Evolutionary conservation across 2,329 filamentous ascomycete genomes (phyloP).

Genomic region (Hypoxylon sp.): DNA sequence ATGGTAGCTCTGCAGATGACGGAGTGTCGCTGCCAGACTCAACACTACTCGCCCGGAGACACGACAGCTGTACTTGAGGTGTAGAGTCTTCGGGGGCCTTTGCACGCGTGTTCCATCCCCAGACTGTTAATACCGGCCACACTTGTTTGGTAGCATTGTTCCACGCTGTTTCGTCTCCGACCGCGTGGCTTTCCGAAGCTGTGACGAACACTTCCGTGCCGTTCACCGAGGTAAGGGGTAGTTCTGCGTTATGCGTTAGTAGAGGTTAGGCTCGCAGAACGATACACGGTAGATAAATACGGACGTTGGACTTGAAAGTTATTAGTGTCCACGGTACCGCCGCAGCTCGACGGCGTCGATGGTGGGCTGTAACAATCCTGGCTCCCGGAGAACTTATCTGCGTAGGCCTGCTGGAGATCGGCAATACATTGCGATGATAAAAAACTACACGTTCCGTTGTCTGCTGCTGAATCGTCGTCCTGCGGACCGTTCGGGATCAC

Average conservation of each 20-base stretch:
- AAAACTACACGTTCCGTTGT: conserved; percentile 38
- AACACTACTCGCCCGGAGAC: conserved; percentile 38
- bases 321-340: conserved; percentile 37
- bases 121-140: conserved; percentile 46
- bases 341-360: conserved; percentile 45
- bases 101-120: conserved; percentile 48
- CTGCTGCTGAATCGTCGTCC: conserved; percentile 28
- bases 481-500: conserved; percentile 42
- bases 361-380: conserved; percentile 47
- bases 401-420: conserved; percentile 46
- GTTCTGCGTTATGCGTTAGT: conserved; percentile 35
- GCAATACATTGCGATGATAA: conserved; percentile 43
- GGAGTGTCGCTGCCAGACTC: conserved; percentile 27
- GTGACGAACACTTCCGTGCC: conserved; percentile 47
- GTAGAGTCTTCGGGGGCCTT: conserved; percentile 32
- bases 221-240: conserved; percentile 41
- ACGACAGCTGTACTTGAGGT: conserved; percentile 44
- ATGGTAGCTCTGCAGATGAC: conserved; percentile 10
- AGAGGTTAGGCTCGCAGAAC: background rate
- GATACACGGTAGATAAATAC: conserved; percentile 7
- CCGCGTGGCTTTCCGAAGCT: conserved; percentile 42
- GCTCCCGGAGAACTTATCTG: conserved; percentile 41
- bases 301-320: conserved; percentile 44
- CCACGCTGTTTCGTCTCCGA: conserved; percentile 33
- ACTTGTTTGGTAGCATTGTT: conserved; percentile 31